phyloP scores from a whole-genome alignment of 257 asterid species.

The Jaltomata sinuosa region DNA sequence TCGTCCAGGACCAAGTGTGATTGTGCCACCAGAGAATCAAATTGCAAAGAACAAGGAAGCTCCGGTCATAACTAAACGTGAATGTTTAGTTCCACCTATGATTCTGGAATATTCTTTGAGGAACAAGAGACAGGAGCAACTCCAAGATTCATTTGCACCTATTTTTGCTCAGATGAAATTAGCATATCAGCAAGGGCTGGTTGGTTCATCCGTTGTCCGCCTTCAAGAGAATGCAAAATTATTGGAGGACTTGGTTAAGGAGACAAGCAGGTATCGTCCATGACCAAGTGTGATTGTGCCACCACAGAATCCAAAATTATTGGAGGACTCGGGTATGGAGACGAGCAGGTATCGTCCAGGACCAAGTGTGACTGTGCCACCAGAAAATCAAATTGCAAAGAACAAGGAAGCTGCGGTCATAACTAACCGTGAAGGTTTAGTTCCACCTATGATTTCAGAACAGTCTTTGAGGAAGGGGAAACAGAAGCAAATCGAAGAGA shows the following conservation, averaged over 20 bases:
- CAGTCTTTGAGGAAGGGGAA: not conserved
- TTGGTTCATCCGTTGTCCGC: not conserved
- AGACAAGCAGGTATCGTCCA: no score
- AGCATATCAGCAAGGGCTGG: not conserved
- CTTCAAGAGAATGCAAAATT: not conserved
- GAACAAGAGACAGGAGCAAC: conserved; percentile 13
- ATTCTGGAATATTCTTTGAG: no score
- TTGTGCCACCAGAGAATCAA: no score
- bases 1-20: no score
- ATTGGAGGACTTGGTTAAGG: no score
- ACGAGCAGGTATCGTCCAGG: no score
- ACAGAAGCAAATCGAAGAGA: no score
- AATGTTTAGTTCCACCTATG: not conserved
- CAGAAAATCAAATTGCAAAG: not conserved
- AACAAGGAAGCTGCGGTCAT: not conserved
- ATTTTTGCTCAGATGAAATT: not conserved
- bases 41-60: not conserved
- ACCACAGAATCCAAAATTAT: no score
- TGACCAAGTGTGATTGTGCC: no score
- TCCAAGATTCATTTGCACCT: not conserved
- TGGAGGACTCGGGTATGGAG: no score
- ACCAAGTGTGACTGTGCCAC: no score
- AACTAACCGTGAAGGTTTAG: not conserved
- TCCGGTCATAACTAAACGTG: no score
- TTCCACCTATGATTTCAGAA: not conserved